phyloP scores from a whole-genome alignment of 208 protist genomes.

The Acanthamoeba lugdunensis region DNA sequence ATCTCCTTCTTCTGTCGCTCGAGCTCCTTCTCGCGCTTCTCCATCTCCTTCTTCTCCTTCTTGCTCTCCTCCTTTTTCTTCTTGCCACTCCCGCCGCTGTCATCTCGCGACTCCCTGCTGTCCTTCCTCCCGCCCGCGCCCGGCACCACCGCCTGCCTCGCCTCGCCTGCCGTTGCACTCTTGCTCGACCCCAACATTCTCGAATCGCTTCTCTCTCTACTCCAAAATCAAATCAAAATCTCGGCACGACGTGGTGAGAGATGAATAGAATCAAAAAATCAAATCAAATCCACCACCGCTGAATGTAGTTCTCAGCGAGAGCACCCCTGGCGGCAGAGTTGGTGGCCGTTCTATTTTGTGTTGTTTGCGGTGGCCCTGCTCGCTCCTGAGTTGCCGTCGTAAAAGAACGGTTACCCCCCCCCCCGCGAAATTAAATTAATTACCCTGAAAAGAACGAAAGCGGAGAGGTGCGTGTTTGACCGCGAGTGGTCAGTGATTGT shows the following conservation, averaged over 20 bases:
- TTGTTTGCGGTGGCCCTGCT: neutral
- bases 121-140: neutral
- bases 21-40: conserved; percentile 36
- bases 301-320: too few relatives aligned
- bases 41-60: conserved; percentile 21
- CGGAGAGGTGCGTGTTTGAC: neutral
- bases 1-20: conserved; percentile 29
- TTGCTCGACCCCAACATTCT: conserved; percentile 15
- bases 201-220: too few relatives aligned
- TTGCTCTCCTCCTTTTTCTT: conserved; percentile 29
- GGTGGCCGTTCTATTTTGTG: neutral
- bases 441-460: neutral
- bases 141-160: neutral
- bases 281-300: too few relatives aligned
- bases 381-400: neutral
- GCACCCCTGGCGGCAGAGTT: neutral
- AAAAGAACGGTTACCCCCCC: too few relatives aligned
- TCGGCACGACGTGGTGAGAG: too few relatives aligned
- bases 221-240: too few relatives aligned
- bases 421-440: neutral
- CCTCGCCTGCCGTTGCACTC: neutral
- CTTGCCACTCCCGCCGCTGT: neutral
- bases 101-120: conserved; percentile 1
- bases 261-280: too few relatives aligned
- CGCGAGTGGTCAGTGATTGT: neutral